Conservation (phyloP, 2,329 filamentous ascomycete species). For the Nemania sp. region DNA sequence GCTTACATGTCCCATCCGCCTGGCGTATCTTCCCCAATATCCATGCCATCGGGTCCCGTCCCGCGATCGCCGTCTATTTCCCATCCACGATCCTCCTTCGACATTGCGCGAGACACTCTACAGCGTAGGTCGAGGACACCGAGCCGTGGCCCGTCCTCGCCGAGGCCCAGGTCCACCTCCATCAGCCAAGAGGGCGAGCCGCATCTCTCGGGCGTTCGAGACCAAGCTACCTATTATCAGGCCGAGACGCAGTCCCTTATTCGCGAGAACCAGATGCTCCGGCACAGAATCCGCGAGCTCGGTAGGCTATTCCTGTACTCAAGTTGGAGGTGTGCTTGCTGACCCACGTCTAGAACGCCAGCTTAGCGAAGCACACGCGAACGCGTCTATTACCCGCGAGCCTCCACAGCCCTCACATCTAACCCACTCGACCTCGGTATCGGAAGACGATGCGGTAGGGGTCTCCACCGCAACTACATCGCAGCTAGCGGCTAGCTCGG, state of each 20-base stretch:
- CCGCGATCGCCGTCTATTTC: slow-evolving; percentile 64
- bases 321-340: slow-evolving; percentile 22
- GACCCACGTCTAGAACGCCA: slow-evolving; percentile 60
- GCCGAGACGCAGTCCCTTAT: slow-evolving; percentile 83
- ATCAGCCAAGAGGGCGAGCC: slow-evolving; percentile 70
- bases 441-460: slow-evolving; percentile 53
- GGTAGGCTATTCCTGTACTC: slow-evolving; percentile 58
- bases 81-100: slow-evolving; percentile 69
- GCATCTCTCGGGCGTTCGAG: slow-evolving; percentile 72
- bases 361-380: slow-evolving; percentile 58
- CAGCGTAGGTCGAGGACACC: slow-evolving; percentile 69
- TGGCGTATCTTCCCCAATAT: slow-evolving; percentile 52
- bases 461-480: slow-evolving; percentile 29
- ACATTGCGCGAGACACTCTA: slow-evolving; percentile 67
- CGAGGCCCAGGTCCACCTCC: slow-evolving; percentile 68
- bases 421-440: slow-evolving; percentile 59
- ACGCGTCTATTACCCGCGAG: slow-evolving; percentile 56
- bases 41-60: slow-evolving; percentile 58
- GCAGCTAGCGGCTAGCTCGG: slow-evolving; percentile 37
- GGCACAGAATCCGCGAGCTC: slow-evolving; percentile 77
- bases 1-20: slow-evolving; percentile 53
- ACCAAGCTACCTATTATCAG: slow-evolving; percentile 84
- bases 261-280: slow-evolving; percentile 86
- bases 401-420: slow-evolving; percentile 63
- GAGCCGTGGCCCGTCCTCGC: slow-evolving; percentile 66